A percentile compares a stretch with the other conserved stretches of the same genome.
Evolutionary conservation across 2,329 filamentous ascomycete genomes (phyloP).

Genomic region (Pseudogymnoascus sp.): DNA sequence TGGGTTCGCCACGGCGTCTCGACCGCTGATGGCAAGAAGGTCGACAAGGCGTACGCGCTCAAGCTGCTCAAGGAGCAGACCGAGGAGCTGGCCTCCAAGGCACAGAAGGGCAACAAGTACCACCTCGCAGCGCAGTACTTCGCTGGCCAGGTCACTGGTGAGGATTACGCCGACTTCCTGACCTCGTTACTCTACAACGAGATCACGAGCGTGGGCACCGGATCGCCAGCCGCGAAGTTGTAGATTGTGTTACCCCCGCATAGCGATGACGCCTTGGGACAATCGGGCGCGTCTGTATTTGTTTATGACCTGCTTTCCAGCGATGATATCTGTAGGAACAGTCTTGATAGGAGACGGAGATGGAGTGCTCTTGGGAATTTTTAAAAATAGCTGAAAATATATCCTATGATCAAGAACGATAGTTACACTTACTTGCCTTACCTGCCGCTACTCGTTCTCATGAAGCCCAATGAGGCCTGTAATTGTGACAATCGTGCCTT

Average conservation of each 20-base stretch:
- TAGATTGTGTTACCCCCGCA: slow-evolving; percentile 12
- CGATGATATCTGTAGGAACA: slow-evolving; percentile 10
- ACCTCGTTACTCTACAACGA: slow-evolving; percentile 85
- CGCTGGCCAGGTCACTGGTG: slow-evolving; percentile 82
- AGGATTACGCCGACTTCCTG: slow-evolving; percentile 96
- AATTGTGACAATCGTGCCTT: background rate
- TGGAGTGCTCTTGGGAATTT: background rate
- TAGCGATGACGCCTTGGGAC: background rate
- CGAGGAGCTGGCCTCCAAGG: slow-evolving; percentile 64
- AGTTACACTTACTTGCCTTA: background rate
- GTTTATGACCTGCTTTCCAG: slow-evolving; percentile 8
- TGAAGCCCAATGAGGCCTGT: background rate
- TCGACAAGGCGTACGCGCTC: slow-evolving; percentile 87
- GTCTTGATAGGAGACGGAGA: background rate
- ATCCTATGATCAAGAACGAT: background rate
- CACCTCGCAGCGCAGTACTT: slow-evolving; percentile 89
- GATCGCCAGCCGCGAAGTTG: slow-evolving; percentile 27
- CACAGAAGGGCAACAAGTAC: slow-evolving; percentile 83
- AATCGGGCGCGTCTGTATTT: slow-evolving; percentile 2
- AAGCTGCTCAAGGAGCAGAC: slow-evolving; percentile 81
- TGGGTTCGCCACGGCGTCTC: slow-evolving; percentile 71
- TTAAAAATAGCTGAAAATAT: slow-evolving; percentile 4
- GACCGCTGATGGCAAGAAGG: slow-evolving; percentile 80
- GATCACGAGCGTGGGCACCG: slow-evolving; percentile 62
- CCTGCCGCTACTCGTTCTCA: background rate